Conservation (phyloP, 2,329 filamentous ascomycete species). For the Penicillium vulpinum region DNA sequence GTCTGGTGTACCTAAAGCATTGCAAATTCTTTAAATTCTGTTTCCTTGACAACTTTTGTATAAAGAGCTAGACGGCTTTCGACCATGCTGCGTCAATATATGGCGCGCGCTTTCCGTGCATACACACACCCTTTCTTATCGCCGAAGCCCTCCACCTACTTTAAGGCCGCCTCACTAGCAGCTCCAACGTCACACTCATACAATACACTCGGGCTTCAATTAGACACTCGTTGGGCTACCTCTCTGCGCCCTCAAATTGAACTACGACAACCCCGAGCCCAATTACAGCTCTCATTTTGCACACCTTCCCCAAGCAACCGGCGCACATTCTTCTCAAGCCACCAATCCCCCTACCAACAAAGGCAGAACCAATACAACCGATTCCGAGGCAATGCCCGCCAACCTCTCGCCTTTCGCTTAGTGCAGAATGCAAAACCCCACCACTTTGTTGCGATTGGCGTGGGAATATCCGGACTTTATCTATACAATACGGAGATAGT, state of each 20-base stretch:
- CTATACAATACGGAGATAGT: conserved; percentile 59
- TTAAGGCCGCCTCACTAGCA: background rate
- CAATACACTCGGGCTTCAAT: background rate
- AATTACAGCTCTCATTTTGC: background rate
- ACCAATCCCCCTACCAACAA: conserved; percentile 8
- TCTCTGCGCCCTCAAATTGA: background rate
- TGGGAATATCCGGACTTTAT: conserved; percentile 50
- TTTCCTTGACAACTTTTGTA: background rate
- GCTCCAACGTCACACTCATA: background rate
- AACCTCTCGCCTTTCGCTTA: conserved; percentile 18
- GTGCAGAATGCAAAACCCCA: conserved; percentile 25
- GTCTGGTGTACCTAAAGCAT: background rate
- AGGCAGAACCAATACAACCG: conserved; percentile 23
- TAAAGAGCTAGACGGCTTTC: background rate
- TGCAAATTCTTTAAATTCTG: too few species aligned
- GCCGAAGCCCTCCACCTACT: background rate
- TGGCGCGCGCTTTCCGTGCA: conserved; percentile 6
- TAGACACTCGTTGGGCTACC: background rate
- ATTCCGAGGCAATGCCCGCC: conserved; percentile 11
- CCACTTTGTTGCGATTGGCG: conserved; percentile 41
- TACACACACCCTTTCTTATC: background rate
- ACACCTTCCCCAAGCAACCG: background rate
- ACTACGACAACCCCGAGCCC: background rate
- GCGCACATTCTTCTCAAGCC: conserved; percentile 11
- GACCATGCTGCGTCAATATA: background rate